A percentile compares a stretch with the other conserved stretches of the same genome.
phyloP scores from a whole-genome alignment of 768 basidiomycete species.

The Plicaturopsis crispa region DNA sequence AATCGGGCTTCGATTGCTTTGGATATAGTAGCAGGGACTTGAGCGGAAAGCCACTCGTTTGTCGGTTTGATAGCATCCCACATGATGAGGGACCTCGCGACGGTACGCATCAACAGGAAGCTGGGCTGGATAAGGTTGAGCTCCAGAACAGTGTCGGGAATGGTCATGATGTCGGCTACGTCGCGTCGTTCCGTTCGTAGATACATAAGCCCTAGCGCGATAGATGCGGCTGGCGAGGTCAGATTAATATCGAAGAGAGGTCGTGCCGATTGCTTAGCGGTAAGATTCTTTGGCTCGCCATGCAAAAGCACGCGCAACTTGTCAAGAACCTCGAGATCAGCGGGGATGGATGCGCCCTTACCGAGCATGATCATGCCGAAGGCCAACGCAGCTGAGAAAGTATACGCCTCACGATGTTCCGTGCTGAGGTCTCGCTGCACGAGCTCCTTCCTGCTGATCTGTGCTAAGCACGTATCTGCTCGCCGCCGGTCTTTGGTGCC shows the following conservation, averaged over 20 bases:
- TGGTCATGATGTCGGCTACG: conserved; percentile 75
- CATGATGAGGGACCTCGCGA: conserved; percentile 75
- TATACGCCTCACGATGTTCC: conserved; percentile 89
- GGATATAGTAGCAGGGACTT: conserved; percentile 64
- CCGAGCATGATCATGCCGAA: conserved; percentile 98
- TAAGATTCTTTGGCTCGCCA: conserved; percentile 47
- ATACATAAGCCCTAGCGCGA: conserved; percentile 91
- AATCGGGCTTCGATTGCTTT: conserved; percentile 48
- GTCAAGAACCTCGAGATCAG: conserved; percentile 63
- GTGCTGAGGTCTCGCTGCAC: conserved; percentile 78
- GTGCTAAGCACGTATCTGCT: conserved; percentile 86
- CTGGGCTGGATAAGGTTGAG: conserved; percentile 85
- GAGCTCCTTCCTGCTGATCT: conserved; percentile 74
- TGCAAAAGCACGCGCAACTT: conserved; percentile 71
- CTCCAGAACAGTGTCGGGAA: conserved; percentile 74
- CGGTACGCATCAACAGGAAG: conserved; percentile 75
- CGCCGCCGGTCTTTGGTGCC: conserved; percentile 84
- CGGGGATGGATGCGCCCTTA: conserved; percentile 69
- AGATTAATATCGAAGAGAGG: conserved; percentile 76
- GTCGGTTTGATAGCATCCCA: conserved; percentile 75
- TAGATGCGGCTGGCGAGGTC: conserved; percentile 86
- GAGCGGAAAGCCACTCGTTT: conserved; percentile 61
- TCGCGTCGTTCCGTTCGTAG: conserved; percentile 78
- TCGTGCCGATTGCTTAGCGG: conserved; percentile 26
- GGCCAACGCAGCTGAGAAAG: conserved; percentile 78